Base-by-base conservation (phyloP, 148 eudicot species). In the Heliamphora exappendiculata region DNA sequence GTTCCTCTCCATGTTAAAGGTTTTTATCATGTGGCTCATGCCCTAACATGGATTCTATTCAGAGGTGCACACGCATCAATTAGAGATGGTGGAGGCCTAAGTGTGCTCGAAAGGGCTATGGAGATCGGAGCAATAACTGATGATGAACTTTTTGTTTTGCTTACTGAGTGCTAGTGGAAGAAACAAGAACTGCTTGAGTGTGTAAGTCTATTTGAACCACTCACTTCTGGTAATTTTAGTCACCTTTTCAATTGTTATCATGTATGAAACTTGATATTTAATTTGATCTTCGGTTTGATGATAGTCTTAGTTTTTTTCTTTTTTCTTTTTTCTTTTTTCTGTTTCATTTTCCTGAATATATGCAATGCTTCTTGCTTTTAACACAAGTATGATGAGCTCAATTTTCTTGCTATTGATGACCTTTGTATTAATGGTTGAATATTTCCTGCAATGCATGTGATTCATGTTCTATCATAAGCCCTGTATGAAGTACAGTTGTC, bases 61-160 rank as follows among this genome's bases (percentile, higher is more conserved):
- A 94, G 98, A 84, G 98, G 98, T 37, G 97, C 93, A 22, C 78
- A 83, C 49, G 77, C 92, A 59, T 85, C 91, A 54, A 88, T 94
- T 65, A 92, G 87, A 82, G 98, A 94, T 77, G 91, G 86, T 84
- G 92, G 92, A 54, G 98, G 98, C 60, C 80, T 84, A 16, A 84
- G 86, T 67, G 96, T 87, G 58, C 75, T 94, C 42, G 98, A 94
- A 81, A 88, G 97, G 86, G 98, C 96, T 44, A 94, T 94, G 98
- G 98, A 94, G 85, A 80, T 90, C 88, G 98, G 98, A 78, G 85
- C 98, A 73, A 90, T 94, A 45, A 92, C 96, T 28, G 98, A 94
- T 70, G 98, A 92, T 34, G 91, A 88, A 83, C 91, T 94, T 51
- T 88, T 94, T 76, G 85, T 94, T 70, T 80, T 94, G 92, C 98